Evolutionary conservation across 805 yeast genomes (phyloP), one percentile per base, ranked within the genome.

Genomic region (Cephaloascus fragrans): DNA sequence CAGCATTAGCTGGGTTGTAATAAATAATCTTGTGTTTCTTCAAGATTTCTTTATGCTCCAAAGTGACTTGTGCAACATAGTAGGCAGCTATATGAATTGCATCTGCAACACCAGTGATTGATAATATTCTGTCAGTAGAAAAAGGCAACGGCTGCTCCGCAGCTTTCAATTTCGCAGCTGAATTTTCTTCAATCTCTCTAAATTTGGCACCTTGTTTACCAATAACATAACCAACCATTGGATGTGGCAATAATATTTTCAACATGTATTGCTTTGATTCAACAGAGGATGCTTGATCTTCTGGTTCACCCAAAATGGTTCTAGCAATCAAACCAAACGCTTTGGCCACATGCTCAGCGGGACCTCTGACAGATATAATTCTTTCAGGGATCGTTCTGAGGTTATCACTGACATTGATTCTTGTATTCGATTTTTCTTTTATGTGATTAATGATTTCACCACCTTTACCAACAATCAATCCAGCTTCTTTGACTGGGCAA

Each of bases 1-100:
- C 42, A 47, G 39, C 43, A 37, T 62, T 73, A 3, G 75, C 73
- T 4, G 88, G 86, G 47, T 77, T 74, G 52, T 78, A 79, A 50
- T 62, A 75, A 6, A 75, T 61, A 34, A 71, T 64, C 49, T 78
- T 79, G n/a, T 70, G 60, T 49, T 73, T 71, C 46, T 74, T 70
- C 39, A 66, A 59, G 23, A 57, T 47, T 44, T 71, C 77, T 43
- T 73, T 71, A 51, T 79, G 80, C 45, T 77, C 81, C 38, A 77
- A 53, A 39, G 80, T 67, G 3, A 83, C 80, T 55, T 79, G 83
- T 1, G 83, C 78, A 40, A 83, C 69, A 53, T 80, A 82, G 57
- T 80, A 84, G 0, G 79, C 67, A 8, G 95, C 95, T 47, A 85
- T 83, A 52, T 84, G 94, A 33, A 87, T 74, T 2, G 95, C 88